Base-by-base conservation (phyloP, 768 basidiomycete genomes). In the Exsudoporus frostii region DNA sequence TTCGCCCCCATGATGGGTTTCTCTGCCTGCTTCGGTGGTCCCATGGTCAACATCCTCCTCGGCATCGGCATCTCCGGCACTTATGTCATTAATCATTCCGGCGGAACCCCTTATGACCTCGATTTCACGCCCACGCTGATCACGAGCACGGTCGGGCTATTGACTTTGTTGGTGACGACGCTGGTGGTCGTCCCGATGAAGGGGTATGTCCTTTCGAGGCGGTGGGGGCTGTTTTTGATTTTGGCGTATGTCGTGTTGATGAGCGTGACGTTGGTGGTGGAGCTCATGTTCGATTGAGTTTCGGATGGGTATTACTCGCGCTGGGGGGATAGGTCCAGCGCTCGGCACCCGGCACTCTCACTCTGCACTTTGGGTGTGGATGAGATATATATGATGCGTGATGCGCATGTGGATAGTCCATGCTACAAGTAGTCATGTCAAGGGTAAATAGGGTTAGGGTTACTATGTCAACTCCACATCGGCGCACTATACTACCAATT, bases 1-100 rank as follows among this genome's bases (percentile, higher is more conserved):
- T 95, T 93, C 68, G 92, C 88, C 34, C 94, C 85, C 36, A 84
- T 92, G 63, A 97, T 95, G 94, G 93, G 89, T 22, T 94, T 97
- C 71, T 91, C 92, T 5, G 94, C 93, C 0, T 97, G 93, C 68
- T 95, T 95, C 60, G 93, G 93, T 45, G 88, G 91, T 1, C 91
- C 92, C 0, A 92, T 93, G 90, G 81, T 93, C 59, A 93, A 93
- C 70, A 91, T 93, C 55, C 79, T 93, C 6, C 82, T 92, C 33
- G 96, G 96, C 1, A 80, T 98, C 51, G 97, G 97, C 20, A 80
- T 96, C 47, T 93, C 94, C 0, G 96, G 97, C 7, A 83, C 89
- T 4, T 91, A 92, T 65, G 80, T 95, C 62, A 91, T 89, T 56
- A 72, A 81, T 33, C 76, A 88, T 48, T 83, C 81, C 3, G 63